Base-by-base conservation (phyloP, 2,329 filamentous ascomycete species). In the Trichoderma oligosporum region DNA sequence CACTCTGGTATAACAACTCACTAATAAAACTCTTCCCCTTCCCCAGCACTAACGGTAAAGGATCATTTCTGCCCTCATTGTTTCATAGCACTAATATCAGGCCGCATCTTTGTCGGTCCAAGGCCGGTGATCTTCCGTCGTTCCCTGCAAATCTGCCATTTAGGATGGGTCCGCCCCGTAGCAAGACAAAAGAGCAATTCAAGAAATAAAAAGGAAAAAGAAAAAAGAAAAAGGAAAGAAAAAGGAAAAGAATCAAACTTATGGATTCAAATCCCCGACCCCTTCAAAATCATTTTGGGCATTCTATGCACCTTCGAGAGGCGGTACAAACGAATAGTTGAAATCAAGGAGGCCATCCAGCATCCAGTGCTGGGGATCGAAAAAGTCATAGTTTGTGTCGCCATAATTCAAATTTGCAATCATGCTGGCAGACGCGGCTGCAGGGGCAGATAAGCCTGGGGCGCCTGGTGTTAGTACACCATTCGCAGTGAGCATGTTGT, bases 351-450 rank as follows among this genome's bases (percentile, higher is more conserved):
- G 78, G 12, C 89, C 89, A 70, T 97, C 92, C 60, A 97, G 77
- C 78, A 96, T 91, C 92, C 92, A 97, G 70, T 93, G 90, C 66
- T 96, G 80, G 1, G 92, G 90, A 72, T 96, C 91, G 67, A 96
- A 96, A 61, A 95, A 90, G 70, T 96, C 89, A 70, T 91, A 91
- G 65, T 85, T 87, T 8, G 83, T 82, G 56, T 88, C 82, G 62
- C 82, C 80, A 61, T 89, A 87, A 63, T 80, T 78, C 61, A 83
- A 71, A 27, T 75, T 74, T 24, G 72, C 71, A 51, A 82, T 74
- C 67, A 82, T 76, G 65, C 73, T 75, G 62, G 74, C 77, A 18
- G 76, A 70, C 24, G 71, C 73, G 4, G 42, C 16, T 39, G 71
- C 65, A 11, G 70, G 62, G 12, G 74, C 71, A 25, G 72, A 75